Base-by-base conservation (phyloP, 108 stramenopile species). In the Pseudonitzschia multiseries region DNA sequence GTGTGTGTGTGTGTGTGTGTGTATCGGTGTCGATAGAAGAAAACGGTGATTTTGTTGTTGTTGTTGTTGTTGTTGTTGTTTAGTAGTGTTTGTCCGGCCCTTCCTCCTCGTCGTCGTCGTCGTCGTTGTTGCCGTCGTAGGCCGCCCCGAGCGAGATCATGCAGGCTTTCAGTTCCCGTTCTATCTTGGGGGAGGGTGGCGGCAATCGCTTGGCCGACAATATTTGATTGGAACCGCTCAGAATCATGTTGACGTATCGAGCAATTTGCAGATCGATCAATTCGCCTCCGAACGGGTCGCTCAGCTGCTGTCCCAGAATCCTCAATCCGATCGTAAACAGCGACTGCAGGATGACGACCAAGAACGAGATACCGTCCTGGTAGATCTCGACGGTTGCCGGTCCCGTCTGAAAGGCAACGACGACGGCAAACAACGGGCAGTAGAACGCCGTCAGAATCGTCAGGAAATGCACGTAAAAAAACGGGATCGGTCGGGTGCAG, bases 391-490 rank as follows among this genome's bases (percentile, higher is more conserved):
- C 72, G n/a, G 65, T 51, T 14, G 64, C 26, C 2, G 56, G 82
- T 31, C 68, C 70, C 18, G 72, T 62, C 20, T 56, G 17, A 10
- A 20, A 51, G 21, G 54, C 54, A 56, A 56, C 54, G 2, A 56
- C 54, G 21, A 86, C 68, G 0, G 85, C 76, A 48, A 81, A 83
- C 14, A 86, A 77, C 28, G 84, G 84, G 46, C 82, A 53, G 57
- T 80, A 86, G 12, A 82, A 27, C 10, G 73, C 72, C 8, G 82
- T 82, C 28, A 86, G 61, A 32, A 86, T 41, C 0, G 69, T 57
- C 29, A 83, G 63, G 73, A 86, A 86, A 69, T 86, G 84, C 41
- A 83, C 68, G 68, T 83, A 83, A 65, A 86, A 86, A 64, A 86
- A 86, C 5, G 75, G 81, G 41, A 80, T 73, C 31, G 84, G 81